phyloP scores from a whole-genome alignment of 2,329 filamentous ascomycete genomes.

The Elsinoe ampelina region DNA sequence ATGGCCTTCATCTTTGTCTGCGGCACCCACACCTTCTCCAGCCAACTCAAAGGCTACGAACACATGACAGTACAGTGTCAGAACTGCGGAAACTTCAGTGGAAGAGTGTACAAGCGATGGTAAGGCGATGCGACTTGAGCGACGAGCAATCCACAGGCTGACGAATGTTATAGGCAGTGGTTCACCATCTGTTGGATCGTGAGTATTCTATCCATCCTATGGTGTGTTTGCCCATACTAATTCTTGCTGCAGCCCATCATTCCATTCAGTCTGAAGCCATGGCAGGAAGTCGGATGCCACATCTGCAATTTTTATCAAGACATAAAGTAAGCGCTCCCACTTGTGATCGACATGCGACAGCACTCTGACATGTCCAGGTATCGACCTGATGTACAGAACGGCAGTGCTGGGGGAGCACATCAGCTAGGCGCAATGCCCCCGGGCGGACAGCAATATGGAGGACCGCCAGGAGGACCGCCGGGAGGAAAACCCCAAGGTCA shows the following conservation, averaged over 20 bases:
- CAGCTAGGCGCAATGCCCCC: constrained; percentile 19
- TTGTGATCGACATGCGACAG: no score
- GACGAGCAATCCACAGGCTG: background rate
- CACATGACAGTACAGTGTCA: constrained; percentile 43
- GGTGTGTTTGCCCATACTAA: background rate
- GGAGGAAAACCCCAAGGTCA: constrained; percentile 21
- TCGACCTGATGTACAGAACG: constrained; percentile 30
- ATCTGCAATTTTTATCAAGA: constrained; percentile 68
- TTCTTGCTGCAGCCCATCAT: constrained; percentile 49
- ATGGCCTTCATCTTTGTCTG: constrained; percentile 45
- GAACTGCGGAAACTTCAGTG: constrained; percentile 43
- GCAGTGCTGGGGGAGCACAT: constrained; percentile 22
- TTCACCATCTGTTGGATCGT: constrained; percentile 73
- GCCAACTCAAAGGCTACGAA: constrained; percentile 38
- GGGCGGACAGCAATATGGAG: constrained; percentile 22
- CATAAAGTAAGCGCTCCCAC: constrained; percentile 29
- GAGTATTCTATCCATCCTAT: constrained; percentile 15
- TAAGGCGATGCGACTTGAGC: constrained; percentile 19
- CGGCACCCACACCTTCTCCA: constrained; percentile 42
- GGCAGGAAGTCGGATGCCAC: constrained; percentile 57
- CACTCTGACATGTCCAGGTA: constrained; percentile 14
- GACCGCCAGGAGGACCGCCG: constrained; percentile 19
- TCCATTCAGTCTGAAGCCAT: constrained; percentile 52
- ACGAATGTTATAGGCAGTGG: constrained; percentile 41
- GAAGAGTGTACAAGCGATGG: constrained; percentile 39